Evolutionary conservation across 1,284 basidiomycete genomes (phyloP), one percentile per base, ranked within the genome.

Genomic region (Rhizoctonia solani): DNA sequence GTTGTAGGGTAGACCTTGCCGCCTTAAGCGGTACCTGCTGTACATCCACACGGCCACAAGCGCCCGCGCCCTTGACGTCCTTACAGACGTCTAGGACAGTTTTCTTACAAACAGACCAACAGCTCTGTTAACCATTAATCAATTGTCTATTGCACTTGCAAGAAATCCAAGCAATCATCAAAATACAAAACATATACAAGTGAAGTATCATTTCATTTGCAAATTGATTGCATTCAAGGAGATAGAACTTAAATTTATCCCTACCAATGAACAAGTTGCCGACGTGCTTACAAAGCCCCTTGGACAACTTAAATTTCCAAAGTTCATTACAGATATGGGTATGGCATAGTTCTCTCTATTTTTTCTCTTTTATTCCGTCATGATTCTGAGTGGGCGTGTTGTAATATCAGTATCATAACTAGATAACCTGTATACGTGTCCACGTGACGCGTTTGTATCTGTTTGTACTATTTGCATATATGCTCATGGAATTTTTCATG

Each of bases 161-260:
- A 44, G 71, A 9, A 74, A 75, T 37, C 74, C 75, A 2, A 58
- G 69, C 4, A 46, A 30, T 16, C 71, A 73, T 52, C 21, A 63
- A 1, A 52, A 70, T 2, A 65, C 73, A 39, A 76, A 75, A 59
- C 76, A 78, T 68, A 75, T 77, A 42, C 72, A 74, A 39, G 66
- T 75, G 32, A 39, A 54, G 3, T 68, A 73, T 54, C 76, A 76
- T 58, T 71, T 68, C 23, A 46, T 76, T 14, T 69, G 75, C 0
- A 74, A 77, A 21, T 61, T 67, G 25, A 77, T 80, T 11, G 68
- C 71, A n/a, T 49, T 52, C 19, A 39, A 42, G 1, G 32, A 46
- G 14, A n/a, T 69, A 23, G 2, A 44, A 25, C 39, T 69, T 8
- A 52, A 27, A n/a, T n/a, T n/a, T n/a, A n/a, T n/a, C n/a, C n/a